phyloP scores from a whole-genome alignment of 1,284 basidiomycete species.

The Ustilago nuda region DNA sequence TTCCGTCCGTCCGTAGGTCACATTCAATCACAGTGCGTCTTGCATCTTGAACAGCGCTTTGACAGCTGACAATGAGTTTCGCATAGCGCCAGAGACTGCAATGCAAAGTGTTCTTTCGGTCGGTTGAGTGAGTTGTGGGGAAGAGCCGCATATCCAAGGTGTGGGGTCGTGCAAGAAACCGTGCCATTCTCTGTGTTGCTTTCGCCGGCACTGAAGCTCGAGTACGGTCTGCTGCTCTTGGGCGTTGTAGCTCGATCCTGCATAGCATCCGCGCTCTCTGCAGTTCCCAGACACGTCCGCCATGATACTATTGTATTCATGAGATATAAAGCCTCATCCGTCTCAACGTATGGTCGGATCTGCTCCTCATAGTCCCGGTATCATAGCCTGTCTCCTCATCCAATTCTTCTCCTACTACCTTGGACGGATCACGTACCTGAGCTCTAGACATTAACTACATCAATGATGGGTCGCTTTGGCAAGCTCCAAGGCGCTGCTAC shows the following conservation, averaged over 20 bases:
- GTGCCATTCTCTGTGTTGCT: not conserved
- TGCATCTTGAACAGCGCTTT: not conserved
- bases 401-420: not conserved
- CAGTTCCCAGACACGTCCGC: not conserved
- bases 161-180: slow-evolving; percentile 17
- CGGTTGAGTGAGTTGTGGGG: slow-evolving; percentile 13
- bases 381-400: not conserved
- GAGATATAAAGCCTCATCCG: not conserved
- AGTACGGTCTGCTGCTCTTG: not conserved
- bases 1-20: not conserved
- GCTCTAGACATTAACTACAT: not conserved
- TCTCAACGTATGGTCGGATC: not conserved
- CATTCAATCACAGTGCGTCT: not conserved
- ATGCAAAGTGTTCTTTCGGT: slow-evolving; percentile 4
- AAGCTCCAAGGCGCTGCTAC: slow-evolving; percentile 31
- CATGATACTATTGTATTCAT: not conserved
- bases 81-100: not conserved
- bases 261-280: not conserved
- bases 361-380: not conserved
- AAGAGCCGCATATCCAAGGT: slow-evolving; percentile 17
- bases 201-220: not conserved
- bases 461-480: slow-evolving; percentile 30
- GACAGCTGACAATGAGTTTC: not conserved
- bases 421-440: not conserved
- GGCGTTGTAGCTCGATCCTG: not conserved